A percentile compares a stretch with the other conserved stretches of the same genome.
These are phyloP conservation scores for Mesembryanthemum crystallinum DNA, from an alignment of 148 eudicot genomes.

Conservation along the genomic window DNA sequence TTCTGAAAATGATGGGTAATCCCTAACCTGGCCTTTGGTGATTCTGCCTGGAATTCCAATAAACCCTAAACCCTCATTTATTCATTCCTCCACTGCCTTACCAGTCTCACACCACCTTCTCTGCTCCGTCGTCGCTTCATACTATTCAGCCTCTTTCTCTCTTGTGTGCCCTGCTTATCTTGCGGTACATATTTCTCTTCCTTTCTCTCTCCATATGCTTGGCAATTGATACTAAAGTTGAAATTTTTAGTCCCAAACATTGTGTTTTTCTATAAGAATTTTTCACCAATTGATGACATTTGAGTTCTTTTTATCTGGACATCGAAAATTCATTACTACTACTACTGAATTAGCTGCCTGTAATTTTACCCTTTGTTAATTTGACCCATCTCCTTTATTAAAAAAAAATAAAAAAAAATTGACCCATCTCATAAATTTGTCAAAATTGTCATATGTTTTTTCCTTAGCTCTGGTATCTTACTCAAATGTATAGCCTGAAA, in stretches of 20 bases:
- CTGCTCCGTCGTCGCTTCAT: not conserved
- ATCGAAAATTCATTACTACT: not conserved
- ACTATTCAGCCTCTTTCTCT: too few relatives aligned
- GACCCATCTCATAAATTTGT: not conserved
- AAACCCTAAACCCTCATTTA: constrained; percentile 13
- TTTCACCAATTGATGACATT: not conserved
- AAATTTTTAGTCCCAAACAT: not conserved
- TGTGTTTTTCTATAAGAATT: not conserved
- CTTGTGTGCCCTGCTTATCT: not conserved
- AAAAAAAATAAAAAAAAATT: too few relatives aligned
- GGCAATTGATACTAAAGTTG: not conserved
- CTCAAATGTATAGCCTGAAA: not conserved
- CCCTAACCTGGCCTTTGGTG: too few relatives aligned
- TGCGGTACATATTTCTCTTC: not conserved
- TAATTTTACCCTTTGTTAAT: too few relatives aligned
- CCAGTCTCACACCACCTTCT: not conserved
- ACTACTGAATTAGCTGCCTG: not conserved
- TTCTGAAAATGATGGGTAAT: too few relatives aligned
- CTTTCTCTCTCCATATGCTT: not conserved
- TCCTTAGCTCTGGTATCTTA: not conserved
- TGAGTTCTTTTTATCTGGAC: not conserved
- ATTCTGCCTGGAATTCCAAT: not conserved
- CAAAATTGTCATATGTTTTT: not conserved
- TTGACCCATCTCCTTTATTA: not conserved
- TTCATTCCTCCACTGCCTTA: not conserved